Evolutionary conservation across 331 rosid genomes (phyloP), one percentile per base, ranked within the genome.

Genomic region (Quercus lobata): DNA sequence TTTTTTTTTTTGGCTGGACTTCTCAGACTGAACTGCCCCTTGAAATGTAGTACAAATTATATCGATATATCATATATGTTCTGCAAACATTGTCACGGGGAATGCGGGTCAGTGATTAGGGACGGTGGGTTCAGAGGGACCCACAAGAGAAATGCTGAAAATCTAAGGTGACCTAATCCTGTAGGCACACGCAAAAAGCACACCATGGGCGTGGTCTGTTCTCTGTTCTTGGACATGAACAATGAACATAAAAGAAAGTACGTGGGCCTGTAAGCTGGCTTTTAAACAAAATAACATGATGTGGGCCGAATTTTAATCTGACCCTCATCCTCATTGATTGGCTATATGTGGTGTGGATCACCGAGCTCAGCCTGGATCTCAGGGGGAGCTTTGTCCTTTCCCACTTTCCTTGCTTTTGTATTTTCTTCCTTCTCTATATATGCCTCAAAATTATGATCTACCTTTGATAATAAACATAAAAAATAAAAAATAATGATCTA

Each of bases 1-100:
- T 27, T 27, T 27, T 27, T 24, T 25, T 22, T 22, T 22, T 22
- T 22, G 0, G 30, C 30, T 27, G 30, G 3, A 41, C 12, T 0
- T 41, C 46, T 41, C 54, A 49, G 54, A 12, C 54, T 3, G 53
- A 46, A 49, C 14, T 14, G 54, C 54, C 17, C 54, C 54, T 49
- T 49, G 17, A 49, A 49, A 49, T 49, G 54, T 49, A 10, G 15
- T 46, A 11, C 4, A 46, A 44, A 46, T 46, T 7, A 46, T 2
- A 11, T 46, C 15, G 10, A 46, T 10, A 44, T 9, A 9, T 44
- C 7, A 9, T 41, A 44, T 44, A 46, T 2, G 15, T 49, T 49
- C 16, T 49, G 54, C 16, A 12, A 12, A 49, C 91, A 84, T 69
- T 72, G 24, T 62, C 92, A 91, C 92, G 90, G 81, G 88, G 86